Evolutionary conservation across 2,329 filamentous ascomycete genomes (phyloP), one percentile per base, ranked within the genome.

Genomic region (Xylaria sp.): DNA sequence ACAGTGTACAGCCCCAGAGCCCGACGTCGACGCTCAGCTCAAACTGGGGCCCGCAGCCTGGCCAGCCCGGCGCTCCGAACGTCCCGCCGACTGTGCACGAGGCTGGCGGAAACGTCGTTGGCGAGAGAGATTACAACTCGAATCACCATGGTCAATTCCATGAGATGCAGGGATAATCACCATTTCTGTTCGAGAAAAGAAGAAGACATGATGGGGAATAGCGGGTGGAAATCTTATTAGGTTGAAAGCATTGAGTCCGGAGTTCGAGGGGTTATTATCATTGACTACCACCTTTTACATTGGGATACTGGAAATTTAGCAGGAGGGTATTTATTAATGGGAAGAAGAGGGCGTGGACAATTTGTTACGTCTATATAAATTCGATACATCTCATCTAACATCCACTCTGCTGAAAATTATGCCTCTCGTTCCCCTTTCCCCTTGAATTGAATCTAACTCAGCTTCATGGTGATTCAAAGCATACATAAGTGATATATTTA

Each of bases 91-190:
- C 74, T 1, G 78, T 83, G 28, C 76, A 83, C 66, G 83, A 84
- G 74, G 82, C 81, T 1, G 78, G 80, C 28, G 77, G 78, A 1
- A 78, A 79, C 20, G 74, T 71, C 4, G 75, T 79, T 13, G 80
- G 81, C 10, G 74, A 71, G 13, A 58, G 70, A 3, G 75, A 75
- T 43, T 75, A 74, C 12, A 77, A 79, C 58, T 62, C 73, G 28
- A 75, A 81, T 55, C 80, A 82, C 62, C 78, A 72, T 9, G 81
- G 82, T 1, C 74, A 83, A 64, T 80, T 83, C 66, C 81, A 83
- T 52, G 83, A 84, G 76, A 68, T 84, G 72, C 52, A 55, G 52
- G 77, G 73, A 13, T 82, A 33, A 63, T 43, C 43, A 2, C 18
- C 7, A 15, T 23, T 3, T 39, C 13, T 25, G 33, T 52, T 23